Evolutionary conservation across 2,329 filamentous ascomycete species (phyloP).

Genomic region (Verticillium nonalfalfae): DNA sequence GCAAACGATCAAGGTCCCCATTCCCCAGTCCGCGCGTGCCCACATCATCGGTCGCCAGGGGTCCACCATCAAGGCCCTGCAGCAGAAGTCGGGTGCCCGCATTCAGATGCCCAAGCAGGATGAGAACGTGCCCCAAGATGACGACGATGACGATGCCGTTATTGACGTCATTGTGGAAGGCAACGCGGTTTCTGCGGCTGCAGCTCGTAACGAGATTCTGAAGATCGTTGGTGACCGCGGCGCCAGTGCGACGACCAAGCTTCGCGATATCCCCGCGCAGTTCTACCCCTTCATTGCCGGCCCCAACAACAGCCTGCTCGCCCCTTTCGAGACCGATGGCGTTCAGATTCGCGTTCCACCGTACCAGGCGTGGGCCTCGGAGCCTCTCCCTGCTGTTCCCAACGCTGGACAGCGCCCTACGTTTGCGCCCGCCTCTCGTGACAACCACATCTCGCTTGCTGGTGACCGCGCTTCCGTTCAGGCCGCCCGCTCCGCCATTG

Average conservation of each 20-base stretch:
- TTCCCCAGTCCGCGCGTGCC: constrained; percentile 76
- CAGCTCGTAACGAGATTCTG: constrained; percentile 77
- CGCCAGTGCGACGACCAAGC: constrained; percentile 71
- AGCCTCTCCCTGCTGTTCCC: constrained; percentile 59
- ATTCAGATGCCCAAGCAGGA: constrained; percentile 86
- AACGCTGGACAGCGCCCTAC: constrained; percentile 57
- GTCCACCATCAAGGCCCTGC: constrained; percentile 81
- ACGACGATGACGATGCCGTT: constrained; percentile 72
- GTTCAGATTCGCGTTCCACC: constrained; percentile 78
- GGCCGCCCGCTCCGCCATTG: constrained; percentile 72
- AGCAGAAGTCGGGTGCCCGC: constrained; percentile 81
- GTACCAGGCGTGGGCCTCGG: constrained; percentile 68
- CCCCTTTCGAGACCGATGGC: constrained; percentile 67
- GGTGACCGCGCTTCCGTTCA: constrained; percentile 82
- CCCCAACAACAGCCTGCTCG: constrained; percentile 61
- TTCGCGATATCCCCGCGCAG: constrained; percentile 81
- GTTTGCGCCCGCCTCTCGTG: constrained; percentile 63
- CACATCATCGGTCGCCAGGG: constrained; percentile 93
- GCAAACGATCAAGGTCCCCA: constrained; percentile 63
- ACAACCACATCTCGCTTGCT: constrained; percentile 75
- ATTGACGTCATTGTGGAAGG: constrained; percentile 89
- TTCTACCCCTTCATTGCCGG: constrained; percentile 95
- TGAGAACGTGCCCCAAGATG: constrained; percentile 45
- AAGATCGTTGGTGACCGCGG: constrained; percentile 83
- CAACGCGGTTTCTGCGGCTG: constrained; percentile 79